These are phyloP conservation scores for Boletellus emodensis DNA, from an alignment of 768 basidiomycete species.

Conservation along the genomic window DNA sequence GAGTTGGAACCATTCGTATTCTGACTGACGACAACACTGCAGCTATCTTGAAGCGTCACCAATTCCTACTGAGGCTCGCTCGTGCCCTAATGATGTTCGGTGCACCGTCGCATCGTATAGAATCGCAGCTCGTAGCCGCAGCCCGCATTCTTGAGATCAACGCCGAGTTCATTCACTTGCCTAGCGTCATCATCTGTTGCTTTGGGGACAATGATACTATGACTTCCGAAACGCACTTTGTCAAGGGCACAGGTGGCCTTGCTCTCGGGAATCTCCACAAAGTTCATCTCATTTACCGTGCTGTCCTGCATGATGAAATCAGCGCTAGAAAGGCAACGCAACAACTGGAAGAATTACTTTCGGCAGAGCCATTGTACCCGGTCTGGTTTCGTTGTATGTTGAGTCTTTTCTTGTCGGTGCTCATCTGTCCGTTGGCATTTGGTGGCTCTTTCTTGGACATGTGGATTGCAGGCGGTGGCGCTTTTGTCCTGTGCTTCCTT, in stretches of 20 bases:
- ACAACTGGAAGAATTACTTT: conserved; percentile 59
- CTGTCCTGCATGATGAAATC: conserved; percentile 89
- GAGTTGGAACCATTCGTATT: neutral
- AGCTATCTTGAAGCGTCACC: conserved; percentile 80
- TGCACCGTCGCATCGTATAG: conserved; percentile 90
- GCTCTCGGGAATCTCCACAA: conserved; percentile 82
- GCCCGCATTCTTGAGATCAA: conserved; percentile 87
- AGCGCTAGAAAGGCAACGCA: conserved; percentile 73
- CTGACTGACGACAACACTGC: conserved; percentile 1
- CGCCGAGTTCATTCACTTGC: conserved; percentile 87
- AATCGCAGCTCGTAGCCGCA: conserved; percentile 85
- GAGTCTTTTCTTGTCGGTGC: conserved; percentile 64
- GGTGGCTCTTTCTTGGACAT: conserved; percentile 83
- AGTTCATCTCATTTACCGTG: conserved; percentile 80
- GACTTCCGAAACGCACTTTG: conserved; percentile 84
- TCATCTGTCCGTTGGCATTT: conserved; percentile 84
- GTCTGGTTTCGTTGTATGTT: conserved; percentile 58
- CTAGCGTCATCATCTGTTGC: conserved; percentile 77
- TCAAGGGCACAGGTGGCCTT: conserved; percentile 73
- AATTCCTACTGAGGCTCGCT: conserved; percentile 82
- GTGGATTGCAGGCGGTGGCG: conserved; percentile 72
- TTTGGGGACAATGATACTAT: conserved; percentile 90
- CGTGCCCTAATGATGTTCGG: conserved; percentile 88
- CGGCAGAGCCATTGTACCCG: conserved; percentile 61
- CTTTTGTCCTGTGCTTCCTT: conserved; percentile 62